Base-by-base conservation (phyloP, 2,329 filamentous ascomycete species). In the Colletotrichum lini region DNA sequence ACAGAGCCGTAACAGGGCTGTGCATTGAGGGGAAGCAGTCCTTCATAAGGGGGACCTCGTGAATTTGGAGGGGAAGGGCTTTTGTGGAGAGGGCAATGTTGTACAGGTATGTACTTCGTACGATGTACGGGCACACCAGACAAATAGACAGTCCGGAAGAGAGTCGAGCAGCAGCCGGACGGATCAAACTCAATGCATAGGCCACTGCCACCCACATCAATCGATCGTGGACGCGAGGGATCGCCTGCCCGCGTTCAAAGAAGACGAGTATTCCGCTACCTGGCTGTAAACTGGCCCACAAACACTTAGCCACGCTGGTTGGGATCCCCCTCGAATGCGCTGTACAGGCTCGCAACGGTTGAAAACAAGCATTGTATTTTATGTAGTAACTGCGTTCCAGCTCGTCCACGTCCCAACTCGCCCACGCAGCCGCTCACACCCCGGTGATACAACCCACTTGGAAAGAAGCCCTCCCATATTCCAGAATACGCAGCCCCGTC, bases 21-120 rank as follows among this genome's bases (percentile, higher is more conserved):
- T 49, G 67, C 61, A 70, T 60, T 70, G 62, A 65, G 62, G 42
- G 61, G 62, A 15, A 18, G 30, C 4, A 35, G 30, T 35, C 30
- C 30, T 30, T 30, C 26, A 30, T 35, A 35, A 35, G 30, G 30
- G 30, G 30, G 38, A 52, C 53, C 60, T 67, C 42, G 42, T 62
- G 8, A 35, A 35, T 35, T 60, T 21, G 23, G 57, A 23, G 57
- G 40, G 38, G 35, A 15, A 15, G n/a, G 54, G 54, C 15, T 56
- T 42, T 57, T 50, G 42, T 58, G 53, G 62, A 58, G 52, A 52
- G 59, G 8, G 30, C 30, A 35, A 35, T 16, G 13, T 47, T 23
- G 4, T 13, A 18, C 21, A 18, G 16, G n/a, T 9, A 8, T 30
- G 30, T 30, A 30, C 30, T 30, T 30, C 30, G 30, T 30, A 30